Percentiles rank a stretch among this genome's conserved stretches.
Evolutionary conservation across 1,284 basidiomycete genomes (phyloP).

Genomic region (Vanrija sp.): DNA sequence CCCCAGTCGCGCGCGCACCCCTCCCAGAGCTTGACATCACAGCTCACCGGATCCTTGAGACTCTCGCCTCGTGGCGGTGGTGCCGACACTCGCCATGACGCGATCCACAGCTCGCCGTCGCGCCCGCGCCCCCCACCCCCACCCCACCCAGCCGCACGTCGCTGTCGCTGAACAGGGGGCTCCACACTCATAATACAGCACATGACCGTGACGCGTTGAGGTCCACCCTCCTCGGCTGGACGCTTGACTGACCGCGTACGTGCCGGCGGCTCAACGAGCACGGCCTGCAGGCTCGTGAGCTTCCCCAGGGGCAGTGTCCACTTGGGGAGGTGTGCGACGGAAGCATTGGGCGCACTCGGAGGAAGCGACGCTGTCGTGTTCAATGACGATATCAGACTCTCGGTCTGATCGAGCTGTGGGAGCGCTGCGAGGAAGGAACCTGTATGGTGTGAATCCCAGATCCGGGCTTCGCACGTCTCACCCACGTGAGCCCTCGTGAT

Average conservation of each 20-base stretch:
- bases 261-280: slow-evolving; percentile 8
- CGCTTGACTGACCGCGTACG: background rate
- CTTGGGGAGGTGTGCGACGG: slow-evolving; percentile 26
- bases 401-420: background rate
- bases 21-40: slow-evolving; percentile 37
- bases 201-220: slow-evolving; percentile 19
- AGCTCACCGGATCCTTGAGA: slow-evolving; percentile 12
- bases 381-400: slow-evolving; percentile 25
- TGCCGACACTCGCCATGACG: slow-evolving; percentile 32
- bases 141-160: slow-evolving; percentile 23
- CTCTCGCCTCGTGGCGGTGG: slow-evolving; percentile 9
- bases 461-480: slow-evolving; percentile 2
- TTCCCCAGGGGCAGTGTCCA: slow-evolving; percentile 34
- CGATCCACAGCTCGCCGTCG: slow-evolving; percentile 29
- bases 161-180: slow-evolving; percentile 11
- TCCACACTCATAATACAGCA: slow-evolving; percentile 34
- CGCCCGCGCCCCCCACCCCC: slow-evolving; percentile 16
- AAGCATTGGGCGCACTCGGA: slow-evolving; percentile 15
- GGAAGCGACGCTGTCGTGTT: slow-evolving; percentile 27
- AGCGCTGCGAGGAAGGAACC: background rate
- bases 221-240: background rate
- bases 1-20: slow-evolving; percentile 33
- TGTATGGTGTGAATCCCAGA: slow-evolving; percentile 1
- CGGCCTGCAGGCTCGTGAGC: slow-evolving; percentile 17
- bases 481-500: background rate